Percentiles rank a stretch among this genome's conserved stretches.
phyloP scores from a whole-genome alignment of 768 basidiomycete species.

The Lentinula guzmanii region DNA sequence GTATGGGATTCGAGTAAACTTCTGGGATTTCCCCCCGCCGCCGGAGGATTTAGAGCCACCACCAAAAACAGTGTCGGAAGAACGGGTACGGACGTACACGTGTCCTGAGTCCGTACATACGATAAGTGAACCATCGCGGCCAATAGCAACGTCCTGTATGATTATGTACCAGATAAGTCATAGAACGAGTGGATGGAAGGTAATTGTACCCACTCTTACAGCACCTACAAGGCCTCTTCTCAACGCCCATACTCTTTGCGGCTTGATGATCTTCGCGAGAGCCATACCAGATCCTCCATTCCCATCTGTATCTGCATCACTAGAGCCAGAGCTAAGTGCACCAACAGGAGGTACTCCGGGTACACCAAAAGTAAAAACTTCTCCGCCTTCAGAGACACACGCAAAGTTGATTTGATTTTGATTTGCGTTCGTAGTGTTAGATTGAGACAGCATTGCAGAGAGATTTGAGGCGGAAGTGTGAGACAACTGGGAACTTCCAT shows the following conservation, averaged over 20 bases:
- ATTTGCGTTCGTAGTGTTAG: not conserved
- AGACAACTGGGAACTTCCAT: not conserved
- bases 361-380: conserved; percentile 78
- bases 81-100: conserved; percentile 77
- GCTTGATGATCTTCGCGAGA: conserved; percentile 47
- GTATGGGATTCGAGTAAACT: conserved; percentile 74
- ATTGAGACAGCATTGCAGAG: not conserved
- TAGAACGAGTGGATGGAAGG: not conserved
- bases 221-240: conserved; percentile 84
- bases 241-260: conserved; percentile 88
- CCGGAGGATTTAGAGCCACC: conserved; percentile 13
- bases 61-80: conserved; percentile 18
- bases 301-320: not conserved
- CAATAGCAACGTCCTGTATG: conserved; percentile 81
- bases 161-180: not conserved
- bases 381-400: conserved; percentile 40
- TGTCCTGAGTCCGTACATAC: conserved; percentile 94
- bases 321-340: not conserved
- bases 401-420: conserved; percentile 2
- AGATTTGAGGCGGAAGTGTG: not conserved
- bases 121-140: conserved; percentile 81
- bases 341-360: conserved; percentile 19
- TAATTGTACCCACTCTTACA: conserved; percentile 33
- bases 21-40: conserved; percentile 45
- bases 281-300: conserved; percentile 8